These are phyloP conservation scores for Pseudozyma sp. DNA, from an alignment of 1,284 basidiomycete species.

Conservation along the genomic window DNA sequence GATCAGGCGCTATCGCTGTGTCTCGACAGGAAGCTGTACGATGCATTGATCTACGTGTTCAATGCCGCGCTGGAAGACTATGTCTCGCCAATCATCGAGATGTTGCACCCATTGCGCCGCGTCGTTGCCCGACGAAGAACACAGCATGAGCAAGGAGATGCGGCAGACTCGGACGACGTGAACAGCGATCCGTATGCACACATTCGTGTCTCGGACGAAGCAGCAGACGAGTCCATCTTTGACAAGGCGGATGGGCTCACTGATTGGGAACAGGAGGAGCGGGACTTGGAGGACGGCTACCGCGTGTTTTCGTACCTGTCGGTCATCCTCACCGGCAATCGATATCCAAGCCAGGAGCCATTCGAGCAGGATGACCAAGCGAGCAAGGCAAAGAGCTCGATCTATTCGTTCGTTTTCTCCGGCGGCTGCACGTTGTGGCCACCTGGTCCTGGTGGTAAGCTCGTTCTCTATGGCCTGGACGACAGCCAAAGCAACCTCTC, in stretches of 20 bases:
- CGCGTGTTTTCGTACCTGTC: constrained; percentile 94
- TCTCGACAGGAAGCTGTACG: constrained; percentile 84
- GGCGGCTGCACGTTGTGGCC: constrained; percentile 86
- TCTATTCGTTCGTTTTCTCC: constrained; percentile 79
- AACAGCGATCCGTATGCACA: constrained; percentile 31
- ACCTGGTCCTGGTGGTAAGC: constrained; percentile 76
- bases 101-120: constrained; percentile 69
- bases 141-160: background rate
- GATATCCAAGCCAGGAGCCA: constrained; percentile 85
- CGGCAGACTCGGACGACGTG: constrained; percentile 2
- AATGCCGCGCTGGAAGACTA: constrained; percentile 88
- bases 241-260: background rate
- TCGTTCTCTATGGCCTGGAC: constrained; percentile 74
- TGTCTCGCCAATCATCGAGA: constrained; percentile 86
- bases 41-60: constrained; percentile 94
- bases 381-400: constrained; percentile 73
- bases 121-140: constrained; percentile 48
- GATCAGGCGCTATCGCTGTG: constrained; percentile 92
- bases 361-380: constrained; percentile 73
- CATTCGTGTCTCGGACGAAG: constrained; percentile 15
- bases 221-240: background rate
- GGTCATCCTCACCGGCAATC: constrained; percentile 82
- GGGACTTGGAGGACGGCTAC: constrained; percentile 77
- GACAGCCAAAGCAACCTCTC: constrained; percentile 62
- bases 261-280: constrained; percentile 38